Base-by-base conservation (phyloP, 768 basidiomycete genomes). In the Fibroporia radiculosa region DNA sequence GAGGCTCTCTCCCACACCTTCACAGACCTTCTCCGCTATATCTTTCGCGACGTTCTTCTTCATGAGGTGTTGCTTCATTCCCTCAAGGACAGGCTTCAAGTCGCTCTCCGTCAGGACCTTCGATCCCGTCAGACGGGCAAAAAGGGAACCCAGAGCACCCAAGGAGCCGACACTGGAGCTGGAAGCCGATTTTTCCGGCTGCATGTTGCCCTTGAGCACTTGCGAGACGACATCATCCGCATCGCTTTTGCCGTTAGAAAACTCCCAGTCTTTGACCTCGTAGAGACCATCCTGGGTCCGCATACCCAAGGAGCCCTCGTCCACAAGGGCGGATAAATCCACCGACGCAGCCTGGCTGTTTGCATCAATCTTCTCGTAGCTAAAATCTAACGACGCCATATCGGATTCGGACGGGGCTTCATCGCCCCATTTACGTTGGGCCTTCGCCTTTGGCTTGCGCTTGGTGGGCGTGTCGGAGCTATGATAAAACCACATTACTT, bases 51-150 rank as follows among this genome's bases (percentile, higher is more conserved):
- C 96, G 57, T 99, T 99, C 72, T 98, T 98, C 67, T 85, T 81
- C 93, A 97, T 97, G 35, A 99, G 71, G 64, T 97, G 95, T 49
- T 93, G 90, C 62, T 95, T 93, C 93, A 98, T 98, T 14, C 81
- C 88, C 40, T 84, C 84, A 35, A 98, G 61, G 1, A 95, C 87
- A 6, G 95, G 95, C 53, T 78, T 77, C 43, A 98, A 63, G 61
- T 98, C 95, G 29, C 78, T 72, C 44, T 88, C 76, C 1, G 84
- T 85, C 44, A 99, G 67, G 2, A 81, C 70, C 64, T 92, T 93
- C 20, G 81, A 80, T 0, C 92, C 89, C 3, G 91, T 93, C 54
- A 96, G 65, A 34, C 89, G 75, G 5, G 89, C 80, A 62, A 96
- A 90, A 40, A 95, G 70, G 35, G 80, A 82, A 10, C 85, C 77